phyloP scores from a whole-genome alignment of 2,329 filamentous ascomycete genomes.

The Aspergillus eucalypticola region DNA sequence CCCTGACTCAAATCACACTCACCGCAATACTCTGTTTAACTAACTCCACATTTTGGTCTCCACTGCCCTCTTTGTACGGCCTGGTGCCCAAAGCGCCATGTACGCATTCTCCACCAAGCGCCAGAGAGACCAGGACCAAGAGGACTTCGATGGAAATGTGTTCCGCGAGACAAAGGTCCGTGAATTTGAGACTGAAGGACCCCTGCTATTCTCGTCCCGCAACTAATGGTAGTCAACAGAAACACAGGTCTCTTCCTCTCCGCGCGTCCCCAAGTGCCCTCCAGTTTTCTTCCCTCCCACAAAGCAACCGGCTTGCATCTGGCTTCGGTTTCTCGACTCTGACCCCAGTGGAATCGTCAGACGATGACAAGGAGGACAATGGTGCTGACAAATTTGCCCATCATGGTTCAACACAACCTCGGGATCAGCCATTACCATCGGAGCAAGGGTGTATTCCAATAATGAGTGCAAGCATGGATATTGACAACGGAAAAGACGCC shows the following conservation, averaged over 20 bases:
- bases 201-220: not conserved
- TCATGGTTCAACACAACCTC: not conserved
- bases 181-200: not conserved
- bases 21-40: not conserved
- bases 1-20: not conserved
- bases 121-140: slow-evolving; percentile 49
- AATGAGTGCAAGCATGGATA: slow-evolving; percentile 27
- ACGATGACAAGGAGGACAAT: slow-evolving; percentile 37
- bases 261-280: slow-evolving; percentile 28
- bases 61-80: not conserved
- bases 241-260: slow-evolving; percentile 33
- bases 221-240: slow-evolving; percentile 27
- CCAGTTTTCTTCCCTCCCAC: slow-evolving; percentile 21
- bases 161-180: slow-evolving; percentile 30
- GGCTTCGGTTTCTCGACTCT: slow-evolving; percentile 27
- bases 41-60: not conserved
- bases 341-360: slow-evolving; percentile 41
- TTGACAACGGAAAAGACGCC: slow-evolving; percentile 31
- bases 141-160: slow-evolving; percentile 62
- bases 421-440: slow-evolving; percentile 2
- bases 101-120: slow-evolving; percentile 28
- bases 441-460: not conserved
- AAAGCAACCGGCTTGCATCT: slow-evolving; percentile 18
- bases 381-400: slow-evolving; percentile 9
- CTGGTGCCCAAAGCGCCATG: slow-evolving; percentile 19